Percentiles rank a stretch among this genome's conserved stretches.
phyloP scores from a whole-genome alignment of 495 filamentous ascomycete genomes.

The Chaetomium fimeti region DNA sequence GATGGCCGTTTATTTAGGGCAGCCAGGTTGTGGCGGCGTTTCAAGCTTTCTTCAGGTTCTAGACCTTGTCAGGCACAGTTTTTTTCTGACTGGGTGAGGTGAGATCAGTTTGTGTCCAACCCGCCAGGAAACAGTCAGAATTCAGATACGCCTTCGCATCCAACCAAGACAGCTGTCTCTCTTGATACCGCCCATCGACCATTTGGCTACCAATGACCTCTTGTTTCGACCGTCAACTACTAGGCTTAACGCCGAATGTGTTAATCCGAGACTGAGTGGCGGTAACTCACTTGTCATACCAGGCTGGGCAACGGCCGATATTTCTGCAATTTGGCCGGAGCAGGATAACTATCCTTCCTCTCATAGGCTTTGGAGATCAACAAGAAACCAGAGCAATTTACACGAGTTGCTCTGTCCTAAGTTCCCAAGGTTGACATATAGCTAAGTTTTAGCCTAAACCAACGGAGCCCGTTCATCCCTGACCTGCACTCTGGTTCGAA shows the following conservation, averaged over 20 bases:
- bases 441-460: neutral
- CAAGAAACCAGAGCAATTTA: neutral
- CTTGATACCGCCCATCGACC: no score
- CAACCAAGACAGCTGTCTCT: no score
- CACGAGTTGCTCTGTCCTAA: neutral
- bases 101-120: no score
- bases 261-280: neutral
- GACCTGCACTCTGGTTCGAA: neutral
- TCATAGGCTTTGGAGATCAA: neutral
- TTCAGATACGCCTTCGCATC: no score
- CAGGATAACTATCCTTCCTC: no score
- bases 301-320: neutral
- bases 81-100: no score
- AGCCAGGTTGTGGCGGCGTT: constrained; percentile 1
- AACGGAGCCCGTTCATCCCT: no score
- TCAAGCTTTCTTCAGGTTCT: neutral
- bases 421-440: neutral
- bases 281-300: neutral
- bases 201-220: neutral
- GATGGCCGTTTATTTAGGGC: constrained; percentile 12
- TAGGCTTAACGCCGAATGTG: neutral
- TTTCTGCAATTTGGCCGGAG: neutral
- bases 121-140: no score
- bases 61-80: no score
- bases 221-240: neutral